These are phyloP conservation scores for Metschnikowia henanensis DNA, from an alignment of 805 yeast genomes.

Conservation along the genomic window DNA sequence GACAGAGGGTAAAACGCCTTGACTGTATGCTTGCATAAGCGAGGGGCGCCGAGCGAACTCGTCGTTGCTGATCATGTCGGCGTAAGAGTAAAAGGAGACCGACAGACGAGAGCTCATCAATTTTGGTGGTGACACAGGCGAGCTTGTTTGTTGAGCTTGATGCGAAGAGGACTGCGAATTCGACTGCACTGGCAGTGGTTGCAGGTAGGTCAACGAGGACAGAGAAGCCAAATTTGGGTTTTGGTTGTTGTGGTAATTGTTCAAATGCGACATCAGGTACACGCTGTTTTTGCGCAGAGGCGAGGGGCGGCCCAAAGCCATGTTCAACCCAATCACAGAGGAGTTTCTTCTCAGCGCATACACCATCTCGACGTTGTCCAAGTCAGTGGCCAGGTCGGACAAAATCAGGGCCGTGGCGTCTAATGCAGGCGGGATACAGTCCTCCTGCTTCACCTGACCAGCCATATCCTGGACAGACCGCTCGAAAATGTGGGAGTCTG, in stretches of 20 bases:
- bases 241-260: constrained; percentile 6
- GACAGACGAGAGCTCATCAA: constrained; percentile 36
- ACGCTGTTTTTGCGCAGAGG: constrained; percentile 40
- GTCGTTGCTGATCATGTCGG: constrained; percentile 74
- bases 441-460: constrained; percentile 47
- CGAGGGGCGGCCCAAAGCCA: constrained; percentile 48
- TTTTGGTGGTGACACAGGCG: constrained; percentile 43
- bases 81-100: constrained; percentile 68
- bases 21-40: constrained; percentile 39
- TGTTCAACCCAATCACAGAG: constrained; percentile 46
- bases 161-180: constrained; percentile 4
- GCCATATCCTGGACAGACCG: constrained; percentile 40
- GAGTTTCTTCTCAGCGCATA: constrained; percentile 57
- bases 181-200: constrained; percentile 5
- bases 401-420: constrained; percentile 73
- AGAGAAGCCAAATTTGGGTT: constrained; percentile 5
- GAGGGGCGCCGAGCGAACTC: constrained; percentile 65
- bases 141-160: constrained; percentile 17
- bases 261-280: constrained; percentile 17
- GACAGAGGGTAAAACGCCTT: constrained; percentile 33
- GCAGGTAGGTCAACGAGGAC: constrained; percentile 12
- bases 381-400: constrained; percentile 56
- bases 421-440: constrained; percentile 77
- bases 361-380: constrained; percentile 71
- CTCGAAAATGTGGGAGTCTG: constrained; percentile 37